Conservation (phyloP, 495 filamentous ascomycete species). For the Lineolata rhizophorae region DNA sequence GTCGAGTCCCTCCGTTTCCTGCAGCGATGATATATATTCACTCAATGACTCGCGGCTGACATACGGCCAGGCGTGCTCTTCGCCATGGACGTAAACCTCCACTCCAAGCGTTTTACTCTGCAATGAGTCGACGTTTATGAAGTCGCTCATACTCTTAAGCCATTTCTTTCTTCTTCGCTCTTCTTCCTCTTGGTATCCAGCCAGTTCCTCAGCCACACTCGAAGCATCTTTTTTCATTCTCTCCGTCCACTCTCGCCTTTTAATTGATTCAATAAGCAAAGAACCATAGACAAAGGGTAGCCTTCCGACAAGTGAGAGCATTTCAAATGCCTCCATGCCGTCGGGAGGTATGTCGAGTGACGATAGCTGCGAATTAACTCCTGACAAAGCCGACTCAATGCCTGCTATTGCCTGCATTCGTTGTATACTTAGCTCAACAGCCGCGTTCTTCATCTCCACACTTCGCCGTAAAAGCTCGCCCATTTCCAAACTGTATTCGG, state of each 20-base stretch:
- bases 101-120: slow-evolving; percentile 50
- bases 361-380: slow-evolving; percentile 45
- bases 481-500: slow-evolving; percentile 50
- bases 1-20: slow-evolving; percentile 36
- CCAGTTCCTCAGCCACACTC: slow-evolving; percentile 76
- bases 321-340: slow-evolving; percentile 48
- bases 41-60: slow-evolving; percentile 33
- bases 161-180: slow-evolving; percentile 71
- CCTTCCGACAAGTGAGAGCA: slow-evolving; percentile 50
- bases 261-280: slow-evolving; percentile 62
- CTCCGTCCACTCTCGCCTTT: slow-evolving; percentile 71
- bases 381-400: slow-evolving; percentile 50
- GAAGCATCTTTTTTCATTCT: slow-evolving; percentile 72
- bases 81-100: slow-evolving; percentile 66
- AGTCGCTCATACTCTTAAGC: slow-evolving; percentile 51
- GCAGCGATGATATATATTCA: slow-evolving; percentile 29
- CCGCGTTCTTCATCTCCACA: slow-evolving; percentile 36
- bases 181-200: slow-evolving; percentile 76
- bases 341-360: slow-evolving; percentile 47
- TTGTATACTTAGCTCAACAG: slow-evolving; percentile 32
- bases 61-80: slow-evolving; percentile 57
- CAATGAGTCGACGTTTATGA: slow-evolving; percentile 29
- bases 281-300: slow-evolving; percentile 79
- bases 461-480: slow-evolving; percentile 45
- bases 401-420: slow-evolving; percentile 63